A percentile compares a stretch with the other conserved stretches of the same genome.
Conservation (phyloP, 208 protist species). For the Wallacemonas rigidus region DNA sequence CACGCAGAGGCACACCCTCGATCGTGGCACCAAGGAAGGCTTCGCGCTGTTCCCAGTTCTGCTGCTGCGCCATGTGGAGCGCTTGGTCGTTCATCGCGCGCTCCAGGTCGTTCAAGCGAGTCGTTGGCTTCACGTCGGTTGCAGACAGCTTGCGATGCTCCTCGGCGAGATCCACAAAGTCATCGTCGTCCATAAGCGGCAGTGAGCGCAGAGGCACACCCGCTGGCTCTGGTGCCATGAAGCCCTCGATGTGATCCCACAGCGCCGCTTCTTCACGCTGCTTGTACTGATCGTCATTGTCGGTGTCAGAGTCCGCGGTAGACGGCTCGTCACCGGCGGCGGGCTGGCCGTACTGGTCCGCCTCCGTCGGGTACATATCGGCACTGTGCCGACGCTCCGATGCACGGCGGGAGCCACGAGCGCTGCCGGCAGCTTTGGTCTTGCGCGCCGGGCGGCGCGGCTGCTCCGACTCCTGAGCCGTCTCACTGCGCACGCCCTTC, state of each 20-base stretch:
- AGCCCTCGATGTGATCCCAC: constrained; percentile 23
- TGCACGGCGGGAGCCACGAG: constrained; percentile 1
- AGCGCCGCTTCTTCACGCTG: constrained; percentile 16
- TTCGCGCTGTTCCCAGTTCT: constrained; percentile 26
- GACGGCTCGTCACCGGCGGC: constrained; percentile 6
- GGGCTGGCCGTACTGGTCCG: background rate
- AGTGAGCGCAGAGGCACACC: constrained; percentile 32
- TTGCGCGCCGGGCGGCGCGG: constrained; percentile 2
- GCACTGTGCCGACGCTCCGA: constrained; percentile 8
- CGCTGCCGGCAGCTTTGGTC: background rate
- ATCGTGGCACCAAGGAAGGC: constrained; percentile 30
- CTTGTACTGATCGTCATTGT: constrained; percentile 10
- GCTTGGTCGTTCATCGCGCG: constrained; percentile 26
- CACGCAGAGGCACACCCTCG: constrained; percentile 34
- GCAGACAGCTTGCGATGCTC: constrained; percentile 20
- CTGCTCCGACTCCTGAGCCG: constrained; percentile 15
- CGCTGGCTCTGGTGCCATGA: constrained; percentile 29
- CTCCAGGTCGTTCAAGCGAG: constrained; percentile 28
- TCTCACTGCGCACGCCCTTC: constrained; percentile 47
- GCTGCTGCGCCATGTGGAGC: constrained; percentile 10
- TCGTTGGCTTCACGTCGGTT: constrained; percentile 17
- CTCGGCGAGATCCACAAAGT: constrained; percentile 26
- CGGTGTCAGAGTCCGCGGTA: constrained; percentile 8
- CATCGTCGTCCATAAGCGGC: constrained; percentile 32
- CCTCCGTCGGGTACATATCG: constrained; percentile 19